These are phyloP conservation scores for Xylaria sp. DNA, from an alignment of 2,329 filamentous ascomycete genomes.

Conservation along the genomic window DNA sequence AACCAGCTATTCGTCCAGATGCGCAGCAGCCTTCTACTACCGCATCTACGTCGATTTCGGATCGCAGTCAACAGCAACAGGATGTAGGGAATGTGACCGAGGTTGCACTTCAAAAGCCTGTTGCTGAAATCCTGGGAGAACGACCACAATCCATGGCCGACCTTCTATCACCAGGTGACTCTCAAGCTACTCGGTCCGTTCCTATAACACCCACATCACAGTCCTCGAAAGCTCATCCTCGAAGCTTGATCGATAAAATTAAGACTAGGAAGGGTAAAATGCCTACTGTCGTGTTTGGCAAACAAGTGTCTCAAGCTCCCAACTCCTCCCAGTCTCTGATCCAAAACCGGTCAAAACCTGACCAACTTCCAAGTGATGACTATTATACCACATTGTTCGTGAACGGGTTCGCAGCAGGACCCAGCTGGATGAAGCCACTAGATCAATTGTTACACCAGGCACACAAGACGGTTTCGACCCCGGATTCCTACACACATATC, in stretches of 20 bases:
- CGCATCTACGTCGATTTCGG: conserved; percentile 11
- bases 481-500: conserved; percentile 83
- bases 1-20: conserved; percentile 1
- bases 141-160: conserved; percentile 31
- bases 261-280: conserved; percentile 71
- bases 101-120: conserved; percentile 47
- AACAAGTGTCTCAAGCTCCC: conserved; percentile 62
- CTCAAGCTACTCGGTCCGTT: conserved; percentile 35
- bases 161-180: conserved; percentile 35
- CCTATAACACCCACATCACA: conserved; percentile 47
- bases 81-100: conserved; percentile 36
- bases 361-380: conserved; percentile 64
- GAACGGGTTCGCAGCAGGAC: conserved; percentile 64
- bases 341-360: conserved; percentile 53
- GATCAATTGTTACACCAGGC: conserved; percentile 82
- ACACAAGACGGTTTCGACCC: conserved; percentile 88
- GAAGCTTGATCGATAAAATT: conserved; percentile 56
- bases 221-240: conserved; percentile 42
- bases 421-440: conserved; percentile 69
- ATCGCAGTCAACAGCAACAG: conserved; percentile 13
- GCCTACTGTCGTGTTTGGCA: conserved; percentile 82
- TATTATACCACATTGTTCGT: conserved; percentile 73
- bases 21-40: neutral
- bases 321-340: conserved; percentile 57
- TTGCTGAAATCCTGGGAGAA: conserved; percentile 47